These are phyloP conservation scores for Pseudotsuga menziesii DNA, from an alignment of 75 land plant genomes.

Conservation along the genomic window DNA sequence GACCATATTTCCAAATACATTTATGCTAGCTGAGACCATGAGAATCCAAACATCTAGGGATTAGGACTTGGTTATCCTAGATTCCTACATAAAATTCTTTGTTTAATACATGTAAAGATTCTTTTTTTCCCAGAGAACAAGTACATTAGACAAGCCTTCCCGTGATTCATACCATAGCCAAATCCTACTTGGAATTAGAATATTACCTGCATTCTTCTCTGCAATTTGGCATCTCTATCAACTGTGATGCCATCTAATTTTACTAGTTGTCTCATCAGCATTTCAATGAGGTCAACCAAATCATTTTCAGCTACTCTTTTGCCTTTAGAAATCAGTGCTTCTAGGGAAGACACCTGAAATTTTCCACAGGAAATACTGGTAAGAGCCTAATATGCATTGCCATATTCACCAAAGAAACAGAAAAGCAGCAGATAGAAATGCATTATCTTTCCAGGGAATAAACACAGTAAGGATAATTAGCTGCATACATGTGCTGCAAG, in stretches of 20 bases:
- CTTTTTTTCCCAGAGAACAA: not conserved
- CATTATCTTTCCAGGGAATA: not conserved
- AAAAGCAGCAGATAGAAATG: no score
- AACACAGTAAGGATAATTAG: not conserved
- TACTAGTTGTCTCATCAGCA: conserved; percentile 67
- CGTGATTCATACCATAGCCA: not conserved
- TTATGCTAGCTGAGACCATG: no score
- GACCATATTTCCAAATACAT: no score
- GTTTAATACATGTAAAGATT: no score
- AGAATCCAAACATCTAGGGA: no score
- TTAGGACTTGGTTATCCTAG: no score
- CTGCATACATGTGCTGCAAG: conserved; percentile 59
- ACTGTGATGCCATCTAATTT: conserved; percentile 69
- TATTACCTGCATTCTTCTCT: conserved; percentile 71
- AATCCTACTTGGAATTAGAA: not conserved
- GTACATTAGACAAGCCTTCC: not conserved
- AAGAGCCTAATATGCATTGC: no score
- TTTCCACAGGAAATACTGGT: not conserved
- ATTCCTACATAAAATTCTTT: not conserved
- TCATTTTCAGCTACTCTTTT: not conserved
- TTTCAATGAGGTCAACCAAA: conserved; percentile 46
- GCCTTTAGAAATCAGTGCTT: conserved; percentile 51
- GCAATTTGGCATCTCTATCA: conserved; percentile 67
- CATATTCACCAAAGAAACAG: no score
- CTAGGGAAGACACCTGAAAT: conserved; percentile 58